Evolutionary conservation across 2,329 filamentous ascomycete species (phyloP).

Genomic region (Aspergillus fumigatus): DNA sequence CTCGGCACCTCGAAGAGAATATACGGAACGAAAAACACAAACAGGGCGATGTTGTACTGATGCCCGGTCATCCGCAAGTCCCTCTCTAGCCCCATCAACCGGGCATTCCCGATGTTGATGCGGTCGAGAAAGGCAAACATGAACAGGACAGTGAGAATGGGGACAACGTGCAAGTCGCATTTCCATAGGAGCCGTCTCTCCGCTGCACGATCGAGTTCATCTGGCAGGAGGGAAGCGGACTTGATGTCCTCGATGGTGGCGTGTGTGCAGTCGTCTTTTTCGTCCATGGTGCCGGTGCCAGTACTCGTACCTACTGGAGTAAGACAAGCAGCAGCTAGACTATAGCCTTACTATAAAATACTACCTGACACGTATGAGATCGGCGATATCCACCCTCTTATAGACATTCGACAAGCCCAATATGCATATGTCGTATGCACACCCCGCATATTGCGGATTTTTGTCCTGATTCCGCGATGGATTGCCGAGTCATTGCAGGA

Average conservation of each 20-base stretch:
- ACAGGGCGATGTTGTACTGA: constrained; percentile 41
- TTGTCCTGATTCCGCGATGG: not conserved
- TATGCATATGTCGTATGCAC: not conserved
- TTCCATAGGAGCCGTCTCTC: constrained; percentile 47
- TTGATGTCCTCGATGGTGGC: constrained; percentile 18
- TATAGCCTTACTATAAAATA: not conserved
- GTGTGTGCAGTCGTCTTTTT: constrained; percentile 7
- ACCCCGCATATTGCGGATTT: not conserved
- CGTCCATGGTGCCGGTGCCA: not conserved
- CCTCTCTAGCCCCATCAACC: constrained; percentile 41
- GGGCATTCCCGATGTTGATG: constrained; percentile 48
- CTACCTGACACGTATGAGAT: not conserved
- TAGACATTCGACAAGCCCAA: not conserved
- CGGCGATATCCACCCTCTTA: not conserved
- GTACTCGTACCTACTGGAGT: not conserved
- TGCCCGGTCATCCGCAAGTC: constrained; percentile 41
- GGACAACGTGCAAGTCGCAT: constrained; percentile 46
- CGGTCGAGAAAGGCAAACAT: constrained; percentile 45
- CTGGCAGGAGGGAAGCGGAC: not conserved
- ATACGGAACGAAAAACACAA: constrained; percentile 46
- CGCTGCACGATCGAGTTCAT: constrained; percentile 18
- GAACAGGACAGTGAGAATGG: constrained; percentile 45
- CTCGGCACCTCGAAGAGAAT: constrained; percentile 44
- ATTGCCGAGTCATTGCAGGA: not conserved
- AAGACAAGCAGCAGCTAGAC: no score